Percentiles rank a stretch among this genome's conserved stretches.
Evolutionary conservation across 345 rosid species (phyloP).

Genomic region (Balakata baccata): DNA sequence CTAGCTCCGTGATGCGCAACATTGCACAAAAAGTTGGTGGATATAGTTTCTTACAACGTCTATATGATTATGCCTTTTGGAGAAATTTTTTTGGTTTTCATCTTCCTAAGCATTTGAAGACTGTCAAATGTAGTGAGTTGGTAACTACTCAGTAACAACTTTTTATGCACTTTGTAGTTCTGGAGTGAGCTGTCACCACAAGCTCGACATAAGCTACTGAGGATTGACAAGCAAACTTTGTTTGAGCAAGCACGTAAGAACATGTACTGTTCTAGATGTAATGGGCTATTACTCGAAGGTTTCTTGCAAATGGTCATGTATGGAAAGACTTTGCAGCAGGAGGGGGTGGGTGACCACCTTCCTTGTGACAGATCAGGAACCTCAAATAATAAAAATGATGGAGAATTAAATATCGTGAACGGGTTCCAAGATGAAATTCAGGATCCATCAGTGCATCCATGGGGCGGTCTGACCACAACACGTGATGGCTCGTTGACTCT

Average conservation of each 20-base stretch:
- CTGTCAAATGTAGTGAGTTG: not conserved
- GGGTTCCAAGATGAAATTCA: slow-evolving; percentile 57
- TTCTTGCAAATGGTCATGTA: slow-evolving; percentile 75
- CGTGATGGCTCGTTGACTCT: slow-evolving; percentile 79
- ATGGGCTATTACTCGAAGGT: slow-evolving; percentile 82
- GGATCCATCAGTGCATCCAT: slow-evolving; percentile 77
- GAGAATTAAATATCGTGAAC: slow-evolving; percentile 34
- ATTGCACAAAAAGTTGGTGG: not conserved
- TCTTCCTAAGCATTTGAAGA: not conserved
- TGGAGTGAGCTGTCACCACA: slow-evolving; percentile 71
- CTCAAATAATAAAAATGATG: slow-evolving; percentile 37
- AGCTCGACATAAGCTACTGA: slow-evolving; percentile 66
- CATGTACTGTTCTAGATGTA: slow-evolving; percentile 95
- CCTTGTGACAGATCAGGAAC: slow-evolving; percentile 36
- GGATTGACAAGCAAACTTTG: slow-evolving; percentile 78
- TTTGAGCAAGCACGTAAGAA: slow-evolving; percentile 96
- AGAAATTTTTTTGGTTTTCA: not conserved
- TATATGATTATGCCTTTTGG: not conserved
- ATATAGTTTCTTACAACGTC: not conserved
- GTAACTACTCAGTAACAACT: slow-evolving; percentile 15
- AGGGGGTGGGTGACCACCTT: slow-evolving; percentile 43
- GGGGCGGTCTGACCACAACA: slow-evolving; percentile 89
- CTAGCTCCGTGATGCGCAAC: not conserved
- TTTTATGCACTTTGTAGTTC: slow-evolving; percentile 47
- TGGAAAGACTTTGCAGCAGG: slow-evolving; percentile 70